phyloP scores from a whole-genome alignment of 2,329 filamentous ascomycete species.

The Atkinsonella texensis region DNA sequence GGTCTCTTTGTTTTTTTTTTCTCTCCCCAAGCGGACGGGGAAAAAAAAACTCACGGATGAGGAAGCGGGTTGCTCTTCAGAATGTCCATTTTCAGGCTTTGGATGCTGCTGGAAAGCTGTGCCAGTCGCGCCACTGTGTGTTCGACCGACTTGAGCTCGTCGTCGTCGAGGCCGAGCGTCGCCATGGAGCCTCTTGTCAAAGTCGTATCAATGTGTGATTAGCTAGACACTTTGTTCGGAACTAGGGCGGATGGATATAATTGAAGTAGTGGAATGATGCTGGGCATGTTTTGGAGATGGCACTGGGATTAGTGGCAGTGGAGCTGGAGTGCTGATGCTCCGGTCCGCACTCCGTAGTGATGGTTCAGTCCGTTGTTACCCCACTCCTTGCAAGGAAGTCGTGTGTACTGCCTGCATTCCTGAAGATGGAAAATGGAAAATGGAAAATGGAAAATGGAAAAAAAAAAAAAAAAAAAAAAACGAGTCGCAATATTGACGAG shows the following conservation, averaged over 20 bases:
- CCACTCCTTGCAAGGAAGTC: no score
- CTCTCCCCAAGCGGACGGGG: background rate
- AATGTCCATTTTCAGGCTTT: slow-evolving; percentile 49
- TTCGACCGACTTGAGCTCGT: slow-evolving; percentile 58
- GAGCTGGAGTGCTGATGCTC: no score
- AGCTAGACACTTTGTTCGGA: background rate
- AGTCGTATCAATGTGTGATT: background rate
- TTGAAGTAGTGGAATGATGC: background rate
- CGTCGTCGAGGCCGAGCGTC: slow-evolving; percentile 38
- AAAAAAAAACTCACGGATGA: slow-evolving; percentile 38
- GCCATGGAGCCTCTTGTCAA: slow-evolving; percentile 18
- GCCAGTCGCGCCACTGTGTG: slow-evolving; percentile 55
- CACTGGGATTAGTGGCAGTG: background rate
- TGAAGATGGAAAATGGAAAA: no score
- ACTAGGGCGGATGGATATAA: background rate
- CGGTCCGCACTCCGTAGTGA: no score
- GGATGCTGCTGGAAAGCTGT: slow-evolving; percentile 57
- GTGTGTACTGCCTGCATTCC: no score
- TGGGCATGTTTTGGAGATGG: no score
- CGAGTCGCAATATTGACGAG: no score
- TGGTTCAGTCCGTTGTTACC: no score
- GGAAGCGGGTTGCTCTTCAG: slow-evolving; percentile 54
- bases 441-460: no score
- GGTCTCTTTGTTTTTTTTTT: background rate
- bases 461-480: no score